Evolutionary conservation across 768 basidiomycete genomes (phyloP).

Genomic region (Leccinellum albellum): DNA sequence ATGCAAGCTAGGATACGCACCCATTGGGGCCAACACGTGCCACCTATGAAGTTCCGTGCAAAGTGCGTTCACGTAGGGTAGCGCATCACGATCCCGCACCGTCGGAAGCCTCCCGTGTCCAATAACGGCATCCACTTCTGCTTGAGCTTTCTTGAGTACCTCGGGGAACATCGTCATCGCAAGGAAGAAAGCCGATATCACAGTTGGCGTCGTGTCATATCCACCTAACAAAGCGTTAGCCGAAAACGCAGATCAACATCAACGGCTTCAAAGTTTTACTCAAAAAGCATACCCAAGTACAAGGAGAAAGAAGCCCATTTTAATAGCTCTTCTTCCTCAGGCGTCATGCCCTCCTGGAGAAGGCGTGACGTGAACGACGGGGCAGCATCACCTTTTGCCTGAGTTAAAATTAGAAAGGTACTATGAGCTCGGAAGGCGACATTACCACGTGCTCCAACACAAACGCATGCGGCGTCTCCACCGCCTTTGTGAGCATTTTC

Average conservation of each 20-base stretch:
- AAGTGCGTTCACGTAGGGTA: conserved; percentile 16
- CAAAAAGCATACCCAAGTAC: conserved; percentile 11
- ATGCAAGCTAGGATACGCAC: background rate
- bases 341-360: background rate
- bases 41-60: conserved; percentile 15
- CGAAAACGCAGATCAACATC: background rate
- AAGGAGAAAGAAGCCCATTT: conserved; percentile 16
- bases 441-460: conserved; percentile 10
- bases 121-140: conserved; percentile 11
- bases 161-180: conserved; percentile 14
- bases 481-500: conserved; percentile 2
- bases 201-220: conserved; percentile 13
- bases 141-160: conserved; percentile 5
- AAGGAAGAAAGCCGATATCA: conserved; percentile 17
- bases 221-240: conserved; percentile 21
- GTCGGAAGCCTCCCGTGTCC: conserved; percentile 12
- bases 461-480: background rate
- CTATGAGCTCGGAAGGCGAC: no score
- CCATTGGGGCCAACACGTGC: background rate
- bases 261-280: background rate
- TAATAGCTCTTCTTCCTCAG: conserved; percentile 9
- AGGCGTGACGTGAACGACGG: conserved; percentile 14
- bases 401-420: background rate
- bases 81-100: conserved; percentile 6
- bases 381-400: conserved; percentile 9